Evolutionary conservation across 345 rosid species (phyloP), one percentile per base, ranked within the genome.

Genomic region (Atalantia buxifolia): DNA sequence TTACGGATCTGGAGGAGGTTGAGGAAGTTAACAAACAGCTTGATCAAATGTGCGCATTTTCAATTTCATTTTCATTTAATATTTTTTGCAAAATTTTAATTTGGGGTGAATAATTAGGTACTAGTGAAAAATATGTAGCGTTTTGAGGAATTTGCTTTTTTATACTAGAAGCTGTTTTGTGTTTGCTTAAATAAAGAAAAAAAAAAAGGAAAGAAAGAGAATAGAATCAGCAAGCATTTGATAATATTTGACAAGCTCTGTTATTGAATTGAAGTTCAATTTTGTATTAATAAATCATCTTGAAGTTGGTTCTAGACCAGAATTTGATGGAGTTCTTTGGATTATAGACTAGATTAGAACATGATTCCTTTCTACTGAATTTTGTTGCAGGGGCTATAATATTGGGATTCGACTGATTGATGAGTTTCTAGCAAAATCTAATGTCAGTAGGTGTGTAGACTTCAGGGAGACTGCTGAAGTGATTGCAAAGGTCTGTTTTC

Each of bases 1-100:
- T 96, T 72, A 96, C 95, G 50, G 99, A 96, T 66, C 84, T 96
- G 70, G 98, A 96, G 89, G 99, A 96, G 69, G 97, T 92, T 36
- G 97, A 96, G 45, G 97, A 96, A 82, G 98, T 96, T 80, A 92
- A 94, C 93, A 94, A 92, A 78, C 97, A 94, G 88, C 98, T 95
- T 9, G 97, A 95, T 88, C 99, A 90, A 82, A 96, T 96, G 98
- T 93, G 87, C 27, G 19, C 25, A 4, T 65, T 55, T 36, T 80
- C 27, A 66, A 30, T 65, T 69, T 3, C 18, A 24, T 63, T 72
- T 42, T 53, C 22, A 0, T 53, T 5, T 53, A 53, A 53, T 53
- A 22, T 6, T 65, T 18, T 19, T 31, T 65, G 35, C 12, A 19
- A 31, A 56, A 55, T 19, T 72, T 13, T 1, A 19, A 53, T 53